phyloP scores from a whole-genome alignment of 116 monocot species.

The Dioscorea cayenensis region DNA sequence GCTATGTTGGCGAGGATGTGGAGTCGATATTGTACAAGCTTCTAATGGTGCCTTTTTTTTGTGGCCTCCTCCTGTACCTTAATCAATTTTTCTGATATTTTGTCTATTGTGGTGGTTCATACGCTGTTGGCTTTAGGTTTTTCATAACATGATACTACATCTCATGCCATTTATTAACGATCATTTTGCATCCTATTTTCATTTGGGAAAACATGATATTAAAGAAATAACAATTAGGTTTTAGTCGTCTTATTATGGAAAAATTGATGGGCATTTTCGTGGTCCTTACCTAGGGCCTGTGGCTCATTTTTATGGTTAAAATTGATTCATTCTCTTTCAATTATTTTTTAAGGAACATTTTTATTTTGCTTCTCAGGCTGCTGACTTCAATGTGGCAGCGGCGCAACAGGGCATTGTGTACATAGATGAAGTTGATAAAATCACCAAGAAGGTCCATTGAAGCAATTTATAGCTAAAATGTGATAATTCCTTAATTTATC shows the following conservation, averaged over 20 bases:
- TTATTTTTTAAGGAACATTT: background rate
- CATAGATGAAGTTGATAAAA: slow-evolving; percentile 99
- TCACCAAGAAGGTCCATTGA: slow-evolving; percentile 74
- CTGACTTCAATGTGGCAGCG: slow-evolving; percentile 90
- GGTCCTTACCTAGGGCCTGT: background rate
- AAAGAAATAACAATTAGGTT: too few relatives aligned
- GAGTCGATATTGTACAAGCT: slow-evolving; percentile 97
- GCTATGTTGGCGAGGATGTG: slow-evolving; percentile 99
- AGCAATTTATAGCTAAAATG: background rate
- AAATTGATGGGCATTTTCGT: background rate
- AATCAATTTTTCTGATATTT: background rate
- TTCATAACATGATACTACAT: too few relatives aligned
- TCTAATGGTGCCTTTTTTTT: slow-evolving; percentile 47
- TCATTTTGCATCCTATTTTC: too few relatives aligned
- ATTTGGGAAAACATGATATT: too few relatives aligned
- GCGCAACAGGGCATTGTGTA: slow-evolving; percentile 99
- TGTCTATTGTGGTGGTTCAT: background rate
- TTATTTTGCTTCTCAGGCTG: slow-evolving; percentile 44
- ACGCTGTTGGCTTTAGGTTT: too few relatives aligned
- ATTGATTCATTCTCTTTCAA: background rate
- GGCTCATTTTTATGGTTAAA: slow-evolving; percentile 1
- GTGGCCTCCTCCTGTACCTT: background rate
- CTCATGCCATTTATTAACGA: too few relatives aligned
- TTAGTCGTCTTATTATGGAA: background rate
- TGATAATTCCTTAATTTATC: background rate